A percentile compares a stretch with the other conserved stretches of the same genome.
phyloP scores from a whole-genome alignment of 2,329 filamentous ascomycete genomes.

The Juglanconis oblonga region DNA sequence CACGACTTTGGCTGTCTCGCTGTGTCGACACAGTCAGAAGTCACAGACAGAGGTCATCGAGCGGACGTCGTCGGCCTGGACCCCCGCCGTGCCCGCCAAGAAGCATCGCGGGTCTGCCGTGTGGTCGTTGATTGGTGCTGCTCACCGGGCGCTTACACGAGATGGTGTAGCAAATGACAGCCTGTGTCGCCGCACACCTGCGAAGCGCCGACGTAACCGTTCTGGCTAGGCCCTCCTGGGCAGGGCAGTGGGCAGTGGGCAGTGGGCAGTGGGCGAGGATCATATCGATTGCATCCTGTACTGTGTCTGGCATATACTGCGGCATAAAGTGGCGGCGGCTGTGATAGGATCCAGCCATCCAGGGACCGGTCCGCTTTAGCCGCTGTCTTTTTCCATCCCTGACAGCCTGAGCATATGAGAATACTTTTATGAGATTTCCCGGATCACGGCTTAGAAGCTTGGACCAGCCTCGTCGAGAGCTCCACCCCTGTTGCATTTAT shows the following conservation, averaged over 20 bases:
- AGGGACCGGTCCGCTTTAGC: not conserved
- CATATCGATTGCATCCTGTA: not conserved
- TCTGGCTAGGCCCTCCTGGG: not conserved
- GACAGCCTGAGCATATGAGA: not conserved
- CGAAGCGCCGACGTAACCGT: constrained; percentile 18
- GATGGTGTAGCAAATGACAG: constrained; percentile 14
- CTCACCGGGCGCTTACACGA: constrained; percentile 14
- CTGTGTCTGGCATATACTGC: not conserved
- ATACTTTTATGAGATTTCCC: no score
- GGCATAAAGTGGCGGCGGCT: not conserved
- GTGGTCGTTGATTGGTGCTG: constrained; percentile 14
- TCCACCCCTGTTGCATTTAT: constrained; percentile 9
- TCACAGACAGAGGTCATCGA: not conserved
- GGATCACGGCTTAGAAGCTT: not conserved
- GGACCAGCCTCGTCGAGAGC: constrained; percentile 11
- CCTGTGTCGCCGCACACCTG: not conserved
- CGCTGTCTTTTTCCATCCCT: not conserved
- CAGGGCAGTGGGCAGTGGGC: no score
- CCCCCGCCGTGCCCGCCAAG: constrained; percentile 1
- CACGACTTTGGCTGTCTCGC: not conserved
- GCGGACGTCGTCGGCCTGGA: not conserved
- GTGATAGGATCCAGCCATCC: not conserved
- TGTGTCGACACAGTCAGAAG: not conserved
- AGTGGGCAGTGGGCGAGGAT: no score
- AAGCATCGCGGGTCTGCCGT: not conserved